phyloP scores from a whole-genome alignment of 2,329 filamentous ascomycete genomes.

The Colletotrichum sp. region DNA sequence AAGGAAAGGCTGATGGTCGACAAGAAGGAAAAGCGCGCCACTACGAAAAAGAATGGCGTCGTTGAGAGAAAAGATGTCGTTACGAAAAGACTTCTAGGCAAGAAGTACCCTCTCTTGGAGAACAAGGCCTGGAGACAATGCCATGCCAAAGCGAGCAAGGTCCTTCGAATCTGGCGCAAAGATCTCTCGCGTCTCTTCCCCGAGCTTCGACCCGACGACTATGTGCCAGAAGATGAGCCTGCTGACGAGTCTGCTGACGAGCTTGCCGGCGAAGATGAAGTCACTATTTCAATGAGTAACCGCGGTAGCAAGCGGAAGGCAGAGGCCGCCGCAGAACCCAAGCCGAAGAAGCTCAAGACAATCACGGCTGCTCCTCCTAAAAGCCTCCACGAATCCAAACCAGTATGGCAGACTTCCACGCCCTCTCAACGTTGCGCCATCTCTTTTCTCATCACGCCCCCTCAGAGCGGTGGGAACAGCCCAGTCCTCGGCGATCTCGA shows the following conservation, averaged over 20 bases:
- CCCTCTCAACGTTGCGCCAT: not conserved
- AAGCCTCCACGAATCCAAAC: not conserved
- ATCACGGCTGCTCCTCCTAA: not conserved
- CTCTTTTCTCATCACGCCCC: not conserved
- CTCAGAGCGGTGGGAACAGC: not conserved
- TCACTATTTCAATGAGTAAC: not conserved
- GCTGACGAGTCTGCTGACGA: not conserved
- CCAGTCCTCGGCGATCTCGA: not conserved
- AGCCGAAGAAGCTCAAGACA: not conserved
- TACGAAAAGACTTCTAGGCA: not conserved
- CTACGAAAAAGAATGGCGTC: not conserved
- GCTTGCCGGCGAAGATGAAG: not conserved
- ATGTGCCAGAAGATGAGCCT: not conserved
- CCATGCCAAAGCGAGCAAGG: not conserved
- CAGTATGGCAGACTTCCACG: not conserved
- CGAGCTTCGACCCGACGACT: not conserved
- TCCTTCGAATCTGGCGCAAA: conserved; percentile 4
- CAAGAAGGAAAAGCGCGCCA: not conserved
- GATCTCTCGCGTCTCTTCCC: not conserved
- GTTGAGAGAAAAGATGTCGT: not conserved
- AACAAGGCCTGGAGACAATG: not conserved
- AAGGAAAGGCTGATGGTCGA: not conserved
- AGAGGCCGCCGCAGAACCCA: not conserved
- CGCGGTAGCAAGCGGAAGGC: not conserved
- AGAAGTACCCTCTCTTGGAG: not conserved